Evolutionary conservation across 2,329 filamentous ascomycete species (phyloP).

Genomic region (Hypoxylon sp.): DNA sequence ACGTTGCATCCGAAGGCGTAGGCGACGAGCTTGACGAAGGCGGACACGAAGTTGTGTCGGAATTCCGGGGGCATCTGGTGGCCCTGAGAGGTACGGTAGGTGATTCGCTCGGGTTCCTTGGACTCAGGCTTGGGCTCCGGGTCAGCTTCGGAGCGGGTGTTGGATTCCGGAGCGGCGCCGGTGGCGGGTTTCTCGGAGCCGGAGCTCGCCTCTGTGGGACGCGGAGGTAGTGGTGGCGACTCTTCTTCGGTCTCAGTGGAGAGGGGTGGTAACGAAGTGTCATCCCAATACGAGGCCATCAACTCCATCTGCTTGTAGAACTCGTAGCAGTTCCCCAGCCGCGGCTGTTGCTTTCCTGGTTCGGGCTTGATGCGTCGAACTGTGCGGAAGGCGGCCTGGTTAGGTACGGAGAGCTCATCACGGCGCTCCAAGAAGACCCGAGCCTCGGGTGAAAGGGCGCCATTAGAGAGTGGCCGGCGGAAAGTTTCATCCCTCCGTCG

Average conservation of each 20-base stretch:
- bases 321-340: slow-evolving; percentile 75
- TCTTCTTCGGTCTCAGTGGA: slow-evolving; percentile 26
- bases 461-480: slow-evolving; percentile 65
- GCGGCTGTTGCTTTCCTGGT: slow-evolving; percentile 67
- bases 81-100: slow-evolving; percentile 65
- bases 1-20: slow-evolving; percentile 78
- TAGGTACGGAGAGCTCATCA: slow-evolving; percentile 69
- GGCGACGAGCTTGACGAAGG: slow-evolving; percentile 74
- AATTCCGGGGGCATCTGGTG: slow-evolving; percentile 71
- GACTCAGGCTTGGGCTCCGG: slow-evolving; percentile 28
- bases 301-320: slow-evolving; percentile 75
- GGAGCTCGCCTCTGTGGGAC: slow-evolving; percentile 37
- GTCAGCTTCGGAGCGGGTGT: slow-evolving; percentile 36
- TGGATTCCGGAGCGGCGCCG: slow-evolving; percentile 40
- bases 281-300: slow-evolving; percentile 73
- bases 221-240: slow-evolving; percentile 29
- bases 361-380: slow-evolving; percentile 70
- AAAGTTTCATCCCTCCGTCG: slow-evolving; percentile 65
- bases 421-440: slow-evolving; percentile 71
- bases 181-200: slow-evolving; percentile 43
- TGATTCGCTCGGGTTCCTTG: slow-evolving; percentile 45
- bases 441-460: slow-evolving; percentile 69
- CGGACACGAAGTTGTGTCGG: slow-evolving; percentile 69
- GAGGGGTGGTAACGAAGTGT: slow-evolving; percentile 62
- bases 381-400: slow-evolving; percentile 72